Conservation (phyloP, 1,284 basidiomycete genomes). For the Gymnopus androsaceus region DNA sequence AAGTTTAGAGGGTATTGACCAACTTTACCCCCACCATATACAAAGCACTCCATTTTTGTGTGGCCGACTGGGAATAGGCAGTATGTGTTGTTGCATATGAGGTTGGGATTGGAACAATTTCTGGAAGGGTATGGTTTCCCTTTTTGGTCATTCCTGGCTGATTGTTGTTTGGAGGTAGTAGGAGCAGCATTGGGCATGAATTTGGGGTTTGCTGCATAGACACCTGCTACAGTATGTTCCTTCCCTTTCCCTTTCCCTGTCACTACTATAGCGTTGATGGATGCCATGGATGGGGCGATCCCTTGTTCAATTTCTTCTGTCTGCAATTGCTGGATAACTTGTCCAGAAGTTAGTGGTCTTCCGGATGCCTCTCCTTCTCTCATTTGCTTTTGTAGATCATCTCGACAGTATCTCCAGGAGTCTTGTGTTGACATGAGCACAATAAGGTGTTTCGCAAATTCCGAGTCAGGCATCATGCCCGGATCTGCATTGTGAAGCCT, state of each 20-base stretch:
- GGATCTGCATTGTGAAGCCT: neutral
- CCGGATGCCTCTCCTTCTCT: no score
- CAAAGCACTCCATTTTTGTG: neutral
- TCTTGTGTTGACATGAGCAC: neutral
- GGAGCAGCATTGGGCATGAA: neutral
- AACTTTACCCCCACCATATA: no score
- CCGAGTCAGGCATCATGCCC: neutral
- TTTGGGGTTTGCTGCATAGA: neutral
- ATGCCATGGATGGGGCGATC: neutral
- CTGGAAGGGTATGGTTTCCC: neutral
- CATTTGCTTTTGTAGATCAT: no score
- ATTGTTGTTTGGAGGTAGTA: neutral
- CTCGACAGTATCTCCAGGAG: neutral
- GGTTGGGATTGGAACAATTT: neutral
- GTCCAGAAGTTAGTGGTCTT: no score
- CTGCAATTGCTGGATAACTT: no score
- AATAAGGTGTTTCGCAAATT: neutral
- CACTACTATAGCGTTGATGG: neutral
- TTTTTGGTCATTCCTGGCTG: neutral
- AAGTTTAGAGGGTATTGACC: neutral
- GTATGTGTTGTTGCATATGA: neutral
- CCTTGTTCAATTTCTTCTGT: neutral
- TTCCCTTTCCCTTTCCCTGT: neutral
- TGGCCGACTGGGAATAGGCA: neutral
- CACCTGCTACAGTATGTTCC: neutral